Percentiles rank a stretch among this genome's conserved stretches.
These are phyloP conservation scores for Daldinia caldariorum DNA, from an alignment of 495 filamentous ascomycete species.

Conservation along the genomic window DNA sequence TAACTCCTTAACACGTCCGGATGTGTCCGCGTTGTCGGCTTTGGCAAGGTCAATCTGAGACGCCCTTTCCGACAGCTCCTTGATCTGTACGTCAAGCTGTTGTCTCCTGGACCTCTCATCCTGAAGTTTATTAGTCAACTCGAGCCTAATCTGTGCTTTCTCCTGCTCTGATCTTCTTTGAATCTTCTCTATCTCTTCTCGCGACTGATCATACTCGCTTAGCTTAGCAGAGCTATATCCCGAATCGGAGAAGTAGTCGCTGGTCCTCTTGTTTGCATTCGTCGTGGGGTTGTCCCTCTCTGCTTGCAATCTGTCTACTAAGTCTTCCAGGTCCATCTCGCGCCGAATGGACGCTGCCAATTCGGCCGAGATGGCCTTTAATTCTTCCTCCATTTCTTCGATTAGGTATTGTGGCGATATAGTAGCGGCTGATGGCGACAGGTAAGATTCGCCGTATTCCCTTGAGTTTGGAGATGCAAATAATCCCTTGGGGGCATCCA, in stretches of 20 bases:
- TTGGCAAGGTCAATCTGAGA: constrained; percentile 63
- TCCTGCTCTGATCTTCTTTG: constrained; percentile 90
- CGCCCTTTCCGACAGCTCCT: constrained; percentile 78
- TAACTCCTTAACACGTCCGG: constrained; percentile 73
- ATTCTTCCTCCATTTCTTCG: constrained; percentile 90
- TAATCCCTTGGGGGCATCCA: constrained; percentile 52
- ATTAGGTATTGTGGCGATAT: constrained; percentile 54
- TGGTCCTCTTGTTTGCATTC: constrained; percentile 78
- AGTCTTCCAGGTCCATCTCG: constrained; percentile 96
- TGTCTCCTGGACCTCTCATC: constrained; percentile 81
- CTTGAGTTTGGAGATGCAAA: constrained; percentile 43
- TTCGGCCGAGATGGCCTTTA: constrained; percentile 91
- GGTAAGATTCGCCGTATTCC: constrained; percentile 58
- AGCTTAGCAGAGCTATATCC: constrained; percentile 83
- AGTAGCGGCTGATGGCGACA: constrained; percentile 55
- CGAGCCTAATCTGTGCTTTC: constrained; percentile 84
- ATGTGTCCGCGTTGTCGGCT: constrained; percentile 58
- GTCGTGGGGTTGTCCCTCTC: constrained; percentile 70
- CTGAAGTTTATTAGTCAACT: constrained; percentile 82
- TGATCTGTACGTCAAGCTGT: constrained; percentile 81
- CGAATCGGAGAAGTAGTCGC: constrained; percentile 98
- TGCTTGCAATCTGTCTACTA: constrained; percentile 84
- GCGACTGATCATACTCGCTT: constrained; percentile 71
- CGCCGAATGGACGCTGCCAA: constrained; percentile 89
- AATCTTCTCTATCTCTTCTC: constrained; percentile 85